Percentiles rank a stretch among this genome's conserved stretches.
Evolutionary conservation across 169 alveolate species (phyloP).

Genomic region (Pseudocohnilembus persalinus): DNA sequence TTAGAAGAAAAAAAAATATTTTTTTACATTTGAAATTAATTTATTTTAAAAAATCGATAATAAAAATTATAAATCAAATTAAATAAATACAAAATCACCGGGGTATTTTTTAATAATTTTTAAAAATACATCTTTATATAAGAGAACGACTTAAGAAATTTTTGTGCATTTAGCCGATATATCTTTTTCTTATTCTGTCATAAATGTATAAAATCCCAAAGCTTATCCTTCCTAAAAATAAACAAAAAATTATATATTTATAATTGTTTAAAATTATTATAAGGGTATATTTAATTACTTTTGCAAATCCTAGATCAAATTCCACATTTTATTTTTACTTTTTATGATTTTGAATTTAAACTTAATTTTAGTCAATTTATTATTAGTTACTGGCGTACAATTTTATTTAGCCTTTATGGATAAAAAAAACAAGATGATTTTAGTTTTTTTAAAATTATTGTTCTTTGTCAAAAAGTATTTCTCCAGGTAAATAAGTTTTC

Average conservation of each 20-base stretch:
- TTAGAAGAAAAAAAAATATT: no score
- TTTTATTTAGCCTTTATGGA: neutral
- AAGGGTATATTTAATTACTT: no score
- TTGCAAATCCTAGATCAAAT: no score
- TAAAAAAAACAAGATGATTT: neutral
- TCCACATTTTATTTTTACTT: no score
- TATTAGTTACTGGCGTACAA: neutral
- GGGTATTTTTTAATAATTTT: neutral
- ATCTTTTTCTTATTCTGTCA: neutral
- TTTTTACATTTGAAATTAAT: neutral
- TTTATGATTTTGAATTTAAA: neutral
- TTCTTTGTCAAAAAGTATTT: neutral
- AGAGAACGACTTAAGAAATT: neutral
- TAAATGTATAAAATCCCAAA: neutral
- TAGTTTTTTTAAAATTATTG: neutral
- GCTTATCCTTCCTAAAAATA: neutral
- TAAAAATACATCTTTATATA: neutral
- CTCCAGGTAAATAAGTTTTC: neutral
- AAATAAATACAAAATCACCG: neutral
- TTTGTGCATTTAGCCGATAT: neutral
- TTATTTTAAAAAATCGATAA: no score
- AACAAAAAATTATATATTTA: no score
- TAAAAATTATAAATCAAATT: no score
- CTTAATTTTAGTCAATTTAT: neutral
- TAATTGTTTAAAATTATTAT: no score